Evolutionary conservation across 2,329 filamentous ascomycete species (phyloP).

Genomic region (Bipolaris bicolor): DNA sequence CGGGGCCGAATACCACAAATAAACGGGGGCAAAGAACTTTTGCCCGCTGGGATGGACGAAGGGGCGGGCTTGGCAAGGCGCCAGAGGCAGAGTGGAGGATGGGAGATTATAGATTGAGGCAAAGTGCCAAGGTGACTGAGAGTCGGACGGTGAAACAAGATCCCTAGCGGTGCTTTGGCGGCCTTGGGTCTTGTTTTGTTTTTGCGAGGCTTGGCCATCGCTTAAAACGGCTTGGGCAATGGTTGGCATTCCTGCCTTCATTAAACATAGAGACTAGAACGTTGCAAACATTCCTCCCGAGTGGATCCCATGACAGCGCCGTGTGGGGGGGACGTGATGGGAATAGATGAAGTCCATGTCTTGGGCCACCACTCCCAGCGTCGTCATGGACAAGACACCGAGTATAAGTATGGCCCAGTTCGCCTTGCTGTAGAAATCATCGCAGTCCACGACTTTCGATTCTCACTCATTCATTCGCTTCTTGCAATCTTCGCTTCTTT

Average conservation of each 20-base stretch:
- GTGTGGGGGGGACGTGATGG: constrained; percentile 1
- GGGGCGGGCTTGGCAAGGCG: not conserved
- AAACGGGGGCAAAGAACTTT: no score
- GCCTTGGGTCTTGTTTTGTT: constrained; percentile 6
- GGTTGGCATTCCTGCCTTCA: constrained; percentile 18
- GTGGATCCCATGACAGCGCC: constrained; percentile 6
- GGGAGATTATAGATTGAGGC: not conserved
- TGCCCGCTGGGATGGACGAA: no score
- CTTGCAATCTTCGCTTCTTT: constrained; percentile 16
- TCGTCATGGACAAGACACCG: constrained; percentile 1
- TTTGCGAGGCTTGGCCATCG: constrained; percentile 10
- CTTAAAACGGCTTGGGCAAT: constrained; percentile 16
- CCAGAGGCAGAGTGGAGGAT: not conserved
- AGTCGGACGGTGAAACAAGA: constrained; percentile 19
- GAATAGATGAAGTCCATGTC: constrained; percentile 14
- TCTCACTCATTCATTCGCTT: constrained; percentile 10
- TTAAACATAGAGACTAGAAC: constrained; percentile 13
- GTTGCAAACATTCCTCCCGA: not conserved
- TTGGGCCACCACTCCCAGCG: constrained; percentile 5
- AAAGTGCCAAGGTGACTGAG: constrained; percentile 8
- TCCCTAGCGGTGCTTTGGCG: constrained; percentile 19
- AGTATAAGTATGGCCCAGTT: constrained; percentile 8
- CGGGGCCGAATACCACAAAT: no score
- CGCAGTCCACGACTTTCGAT: constrained; percentile 16
- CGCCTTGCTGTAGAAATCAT: constrained; percentile 4